These are phyloP conservation scores for Agrocybe praecox DNA, from an alignment of 768 basidiomycete species.

Conservation along the genomic window DNA sequence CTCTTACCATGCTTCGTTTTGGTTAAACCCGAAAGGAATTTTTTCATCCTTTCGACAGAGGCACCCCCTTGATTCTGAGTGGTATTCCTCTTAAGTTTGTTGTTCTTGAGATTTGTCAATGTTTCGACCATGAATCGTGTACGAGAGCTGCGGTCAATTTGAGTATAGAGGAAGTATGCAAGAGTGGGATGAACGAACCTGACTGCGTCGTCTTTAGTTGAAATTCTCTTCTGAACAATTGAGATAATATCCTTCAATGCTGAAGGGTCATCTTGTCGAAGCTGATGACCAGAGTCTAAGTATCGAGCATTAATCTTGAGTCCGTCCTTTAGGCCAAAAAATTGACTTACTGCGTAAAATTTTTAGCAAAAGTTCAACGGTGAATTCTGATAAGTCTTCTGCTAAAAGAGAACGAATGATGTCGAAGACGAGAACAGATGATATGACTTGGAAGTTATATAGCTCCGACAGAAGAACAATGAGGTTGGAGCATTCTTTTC, in stretches of 20 bases:
- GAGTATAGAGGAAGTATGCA: not conserved
- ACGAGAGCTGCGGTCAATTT: conserved; percentile 64
- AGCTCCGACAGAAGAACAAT: conserved; percentile 87
- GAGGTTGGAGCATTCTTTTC: conserved; percentile 91
- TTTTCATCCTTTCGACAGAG: conserved; percentile 85
- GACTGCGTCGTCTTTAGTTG: conserved; percentile 46
- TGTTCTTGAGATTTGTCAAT: conserved; percentile 89
- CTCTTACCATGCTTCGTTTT: conserved; percentile 75
- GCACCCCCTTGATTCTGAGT: conserved; percentile 74
- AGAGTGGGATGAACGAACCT: conserved; percentile 41
- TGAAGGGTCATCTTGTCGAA: conserved; percentile 89
- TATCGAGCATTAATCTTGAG: conserved; percentile 9
- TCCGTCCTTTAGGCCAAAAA: not conserved
- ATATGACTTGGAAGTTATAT: conserved; percentile 95
- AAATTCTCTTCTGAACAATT: conserved; percentile 74
- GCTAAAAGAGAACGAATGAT: conserved; percentile 77
- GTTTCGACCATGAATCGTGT: conserved; percentile 97
- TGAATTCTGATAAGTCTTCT: conserved; percentile 68
- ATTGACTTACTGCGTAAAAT: conserved; percentile 72
- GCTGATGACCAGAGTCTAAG: conserved; percentile 87
- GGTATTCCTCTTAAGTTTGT: conserved; percentile 69
- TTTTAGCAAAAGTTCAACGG: conserved; percentile 87
- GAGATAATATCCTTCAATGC: conserved; percentile 91
- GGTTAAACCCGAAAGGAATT: conserved; percentile 72
- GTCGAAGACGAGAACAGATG: conserved; percentile 88